Percentiles rank a stretch among this genome's conserved stretches.
phyloP scores from a whole-genome alignment of 441 rosid species.

The Bruguiera hainesii region DNA sequence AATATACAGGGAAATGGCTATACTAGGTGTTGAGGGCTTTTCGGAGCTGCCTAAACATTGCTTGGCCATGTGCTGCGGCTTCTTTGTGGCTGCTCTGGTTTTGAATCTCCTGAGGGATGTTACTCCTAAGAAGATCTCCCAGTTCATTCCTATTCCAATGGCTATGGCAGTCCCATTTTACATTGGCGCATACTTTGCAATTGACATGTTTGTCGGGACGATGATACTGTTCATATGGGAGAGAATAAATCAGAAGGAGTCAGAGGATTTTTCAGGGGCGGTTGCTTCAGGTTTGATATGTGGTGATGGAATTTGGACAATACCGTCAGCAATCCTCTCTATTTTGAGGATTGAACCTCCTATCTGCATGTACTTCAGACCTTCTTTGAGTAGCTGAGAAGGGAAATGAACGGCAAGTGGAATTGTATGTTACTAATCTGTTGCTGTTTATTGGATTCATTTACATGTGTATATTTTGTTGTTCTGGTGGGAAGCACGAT shows the following conservation, averaged over 20 bases:
- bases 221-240: conserved; percentile 75
- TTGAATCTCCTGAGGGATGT: conserved; percentile 67
- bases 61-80: conserved; percentile 65
- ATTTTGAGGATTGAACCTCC: conserved; percentile 83
- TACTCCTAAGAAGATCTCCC: conserved; percentile 55
- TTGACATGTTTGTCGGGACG: conserved; percentile 87
- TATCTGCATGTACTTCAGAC: conserved; percentile 81
- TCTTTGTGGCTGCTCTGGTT: conserved; percentile 58
- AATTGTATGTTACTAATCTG: background rate
- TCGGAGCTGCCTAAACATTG: conserved; percentile 75
- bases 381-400: conserved; percentile 40
- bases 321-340: conserved; percentile 74
- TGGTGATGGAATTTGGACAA: conserved; percentile 85
- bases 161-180: conserved; percentile 85
- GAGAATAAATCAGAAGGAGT: conserved; percentile 53
- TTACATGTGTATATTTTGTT: conserved; percentile 16
- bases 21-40: conserved; percentile 76
- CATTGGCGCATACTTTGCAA: conserved; percentile 87
- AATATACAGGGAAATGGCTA: conserved; percentile 81
- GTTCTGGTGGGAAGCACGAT: background rate
- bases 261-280: conserved; percentile 67
- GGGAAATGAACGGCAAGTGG: conserved; percentile 2
- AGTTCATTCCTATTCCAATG: conserved; percentile 80
- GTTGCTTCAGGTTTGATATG: conserved; percentile 84
- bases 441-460: conserved; percentile 17